Conservation (phyloP, 495 filamentous ascomycete genomes). For the Lasiosphaeria miniovina region DNA sequence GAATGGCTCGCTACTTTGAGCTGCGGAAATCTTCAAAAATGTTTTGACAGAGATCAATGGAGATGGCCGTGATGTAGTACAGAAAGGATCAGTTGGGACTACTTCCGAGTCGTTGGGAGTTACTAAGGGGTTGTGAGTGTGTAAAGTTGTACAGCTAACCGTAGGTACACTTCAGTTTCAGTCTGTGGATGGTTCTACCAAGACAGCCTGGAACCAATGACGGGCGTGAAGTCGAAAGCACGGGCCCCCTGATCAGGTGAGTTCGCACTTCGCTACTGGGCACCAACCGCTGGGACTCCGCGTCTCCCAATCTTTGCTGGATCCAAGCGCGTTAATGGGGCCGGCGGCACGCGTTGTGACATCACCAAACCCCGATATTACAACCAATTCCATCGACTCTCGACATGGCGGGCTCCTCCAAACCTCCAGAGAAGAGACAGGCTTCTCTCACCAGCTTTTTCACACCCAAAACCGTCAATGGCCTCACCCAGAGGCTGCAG, state of each 20-base stretch:
- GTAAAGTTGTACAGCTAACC: too few species aligned
- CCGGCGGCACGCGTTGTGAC: conserved; percentile 16
- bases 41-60: too few species aligned
- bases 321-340: not conserved
- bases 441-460: conserved; percentile 87
- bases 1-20: too few species aligned
- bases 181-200: too few species aligned
- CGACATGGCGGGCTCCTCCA: conserved; percentile 39
- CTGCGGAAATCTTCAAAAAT: too few species aligned
- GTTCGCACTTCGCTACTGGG: not conserved
- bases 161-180: too few species aligned
- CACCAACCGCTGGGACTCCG: not conserved
- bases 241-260: not conserved
- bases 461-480: conserved; percentile 55
- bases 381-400: not conserved
- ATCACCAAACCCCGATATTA: conserved; percentile 13
- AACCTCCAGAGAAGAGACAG: conserved; percentile 59
- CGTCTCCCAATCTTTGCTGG: conserved; percentile 6
- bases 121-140: too few species aligned
- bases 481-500: conserved; percentile 20
- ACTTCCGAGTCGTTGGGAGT: too few species aligned
- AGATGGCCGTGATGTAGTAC: too few species aligned
- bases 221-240: not conserved
- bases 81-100: too few species aligned
- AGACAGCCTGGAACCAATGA: not conserved